A percentile compares a stretch with the other conserved stretches of the same genome.
Evolutionary conservation across 352 stramenopile genomes (phyloP).

Genomic region (Discostella stelligera): DNA sequence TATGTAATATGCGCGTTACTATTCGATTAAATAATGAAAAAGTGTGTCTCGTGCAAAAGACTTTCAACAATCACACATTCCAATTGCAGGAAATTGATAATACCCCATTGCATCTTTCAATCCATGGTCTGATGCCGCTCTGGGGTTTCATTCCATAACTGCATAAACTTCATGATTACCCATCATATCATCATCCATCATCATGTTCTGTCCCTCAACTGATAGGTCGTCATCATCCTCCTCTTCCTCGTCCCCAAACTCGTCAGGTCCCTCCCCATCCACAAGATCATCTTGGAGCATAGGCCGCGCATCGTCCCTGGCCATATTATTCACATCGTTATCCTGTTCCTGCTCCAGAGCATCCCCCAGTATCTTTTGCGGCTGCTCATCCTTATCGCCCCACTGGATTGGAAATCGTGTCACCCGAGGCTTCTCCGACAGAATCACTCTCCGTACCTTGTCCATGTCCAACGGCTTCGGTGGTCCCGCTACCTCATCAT

Average conservation of each 20-base stretch:
- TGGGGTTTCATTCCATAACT: slow-evolving; percentile 5
- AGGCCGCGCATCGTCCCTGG: background rate
- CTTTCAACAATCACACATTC: background rate
- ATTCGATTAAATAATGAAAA: background rate
- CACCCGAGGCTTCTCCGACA: slow-evolving; percentile 92
- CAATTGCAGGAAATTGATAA: background rate
- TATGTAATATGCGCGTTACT: background rate
- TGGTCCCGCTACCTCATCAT: slow-evolving; percentile 52
- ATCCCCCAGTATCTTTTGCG: background rate
- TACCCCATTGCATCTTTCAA: background rate
- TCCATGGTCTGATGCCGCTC: background rate
- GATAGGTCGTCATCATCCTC: slow-evolving; percentile 15
- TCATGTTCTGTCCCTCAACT: slow-evolving; percentile 21
- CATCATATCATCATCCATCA: slow-evolving; percentile 29
- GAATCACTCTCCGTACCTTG: slow-evolving; percentile 93
- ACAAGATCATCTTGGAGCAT: slow-evolving; percentile 10
- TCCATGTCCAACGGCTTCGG: slow-evolving; percentile 85
- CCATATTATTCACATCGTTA: background rate
- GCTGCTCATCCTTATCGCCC: slow-evolving; percentile 62
- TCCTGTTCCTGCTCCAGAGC: background rate
- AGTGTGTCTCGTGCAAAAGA: background rate
- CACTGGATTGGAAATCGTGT: slow-evolving; percentile 96
- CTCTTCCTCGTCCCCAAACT: slow-evolving; percentile 21
- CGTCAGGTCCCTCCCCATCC: background rate
- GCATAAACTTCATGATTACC: background rate